These are phyloP conservation scores for Sphagnum fallax DNA, from an alignment of 228 moss, liverwort and hornwort genomes.

Conservation along the genomic window DNA sequence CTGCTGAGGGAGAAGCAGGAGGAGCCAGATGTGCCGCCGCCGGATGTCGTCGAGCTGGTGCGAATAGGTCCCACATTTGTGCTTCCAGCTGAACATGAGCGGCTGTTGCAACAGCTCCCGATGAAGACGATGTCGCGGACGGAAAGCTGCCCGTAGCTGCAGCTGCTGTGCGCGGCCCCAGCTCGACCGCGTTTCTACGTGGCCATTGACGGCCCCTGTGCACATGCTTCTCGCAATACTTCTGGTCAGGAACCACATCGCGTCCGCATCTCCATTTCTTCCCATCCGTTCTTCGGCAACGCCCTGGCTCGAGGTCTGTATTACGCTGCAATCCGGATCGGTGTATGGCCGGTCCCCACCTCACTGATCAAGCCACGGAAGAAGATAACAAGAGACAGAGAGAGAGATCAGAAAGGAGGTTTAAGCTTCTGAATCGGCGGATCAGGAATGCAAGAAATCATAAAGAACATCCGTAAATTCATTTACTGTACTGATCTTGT, in stretches of 20 bases:
- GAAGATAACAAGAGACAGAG: no score
- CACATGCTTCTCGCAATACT: conserved; percentile 36
- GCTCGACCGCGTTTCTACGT: conserved; percentile 30
- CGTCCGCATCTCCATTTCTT: conserved; percentile 40
- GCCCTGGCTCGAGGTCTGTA: conserved; percentile 48
- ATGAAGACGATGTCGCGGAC: conserved; percentile 22
- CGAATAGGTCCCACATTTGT: neutral
- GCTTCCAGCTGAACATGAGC: neutral
- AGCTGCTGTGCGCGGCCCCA: no score
- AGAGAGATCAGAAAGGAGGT: no score
- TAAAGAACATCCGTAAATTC: no score
- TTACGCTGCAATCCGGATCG: conserved; percentile 47
- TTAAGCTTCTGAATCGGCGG: no score
- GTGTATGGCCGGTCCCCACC: conserved; percentile 44
- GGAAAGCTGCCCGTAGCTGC: conserved; percentile 28
- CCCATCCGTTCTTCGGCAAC: conserved; percentile 43
- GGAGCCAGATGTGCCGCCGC: neutral
- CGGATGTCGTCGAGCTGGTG: neutral
- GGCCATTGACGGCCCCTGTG: conserved; percentile 31
- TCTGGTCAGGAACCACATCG: conserved; percentile 36
- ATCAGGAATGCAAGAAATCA: no score
- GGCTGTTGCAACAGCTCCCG: conserved; percentile 22
- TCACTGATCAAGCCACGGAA: neutral
- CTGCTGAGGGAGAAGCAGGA: conserved; percentile 9
- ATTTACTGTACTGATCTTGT: no score